A percentile compares a stretch with the other conserved stretches of the same genome.
Evolutionary conservation across 768 basidiomycete species (phyloP).

Genomic region (Rhodotorula paludigena): DNA sequence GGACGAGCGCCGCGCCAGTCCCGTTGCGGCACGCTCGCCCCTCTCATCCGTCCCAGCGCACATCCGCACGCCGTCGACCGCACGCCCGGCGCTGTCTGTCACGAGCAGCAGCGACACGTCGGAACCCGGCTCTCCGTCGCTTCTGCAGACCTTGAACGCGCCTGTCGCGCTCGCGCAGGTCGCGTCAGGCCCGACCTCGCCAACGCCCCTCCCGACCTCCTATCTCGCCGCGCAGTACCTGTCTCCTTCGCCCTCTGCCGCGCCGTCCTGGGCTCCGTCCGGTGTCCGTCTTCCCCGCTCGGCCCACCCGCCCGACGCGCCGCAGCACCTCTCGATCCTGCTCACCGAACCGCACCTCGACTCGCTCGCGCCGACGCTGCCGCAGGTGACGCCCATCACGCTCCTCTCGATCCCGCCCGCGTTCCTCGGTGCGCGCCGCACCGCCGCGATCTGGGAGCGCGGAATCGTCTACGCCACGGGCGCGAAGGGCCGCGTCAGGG

Average conservation of each 20-base stretch:
- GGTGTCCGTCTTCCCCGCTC: slow-evolving; percentile 15
- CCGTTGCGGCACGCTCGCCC: neutral
- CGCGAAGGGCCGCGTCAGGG: slow-evolving; percentile 7
- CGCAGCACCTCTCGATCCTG: slow-evolving; percentile 4
- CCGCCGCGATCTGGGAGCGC: neutral
- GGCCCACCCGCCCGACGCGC: neutral
- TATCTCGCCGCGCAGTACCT: slow-evolving; percentile 1
- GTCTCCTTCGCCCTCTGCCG: neutral
- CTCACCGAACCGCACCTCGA: neutral
- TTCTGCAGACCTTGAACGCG: neutral
- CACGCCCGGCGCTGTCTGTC: too few species aligned
- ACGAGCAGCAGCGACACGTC: neutral
- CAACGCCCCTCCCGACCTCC: neutral
- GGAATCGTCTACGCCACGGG: slow-evolving; percentile 14
- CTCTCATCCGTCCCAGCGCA: neutral
- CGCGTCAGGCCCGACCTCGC: neutral
- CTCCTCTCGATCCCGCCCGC: neutral
- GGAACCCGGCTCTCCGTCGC: neutral
- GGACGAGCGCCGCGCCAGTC: neutral
- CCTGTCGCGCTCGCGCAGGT: neutral
- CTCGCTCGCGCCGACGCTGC: neutral
- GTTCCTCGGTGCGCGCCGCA: neutral
- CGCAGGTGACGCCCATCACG: slow-evolving; percentile 8
- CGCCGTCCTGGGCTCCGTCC: neutral
- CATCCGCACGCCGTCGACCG: neutral